phyloP scores from a whole-genome alignment of 805 yeast species.

The Zygosaccharomyces lentus region DNA sequence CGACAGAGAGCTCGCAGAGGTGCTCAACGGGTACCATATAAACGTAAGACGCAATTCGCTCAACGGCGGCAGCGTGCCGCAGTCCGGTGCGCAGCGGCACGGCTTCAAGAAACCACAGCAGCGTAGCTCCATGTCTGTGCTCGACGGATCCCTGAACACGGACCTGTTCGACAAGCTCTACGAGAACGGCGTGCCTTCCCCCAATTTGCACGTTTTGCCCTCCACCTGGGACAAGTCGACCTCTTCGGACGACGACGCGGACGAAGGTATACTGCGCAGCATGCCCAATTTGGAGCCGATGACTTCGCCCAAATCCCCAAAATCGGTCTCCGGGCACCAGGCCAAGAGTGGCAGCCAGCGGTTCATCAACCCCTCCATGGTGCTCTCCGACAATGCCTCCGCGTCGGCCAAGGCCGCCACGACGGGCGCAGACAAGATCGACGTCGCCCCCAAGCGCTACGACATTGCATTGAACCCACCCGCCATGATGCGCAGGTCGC shows the following conservation, averaged over 20 bases:
- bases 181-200: conserved; percentile 11
- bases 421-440: conserved; percentile 20
- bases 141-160: conserved; percentile 21
- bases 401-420: conserved; percentile 28
- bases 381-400: conserved; percentile 27
- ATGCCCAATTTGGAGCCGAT: conserved; percentile 12
- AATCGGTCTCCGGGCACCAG: conserved; percentile 5
- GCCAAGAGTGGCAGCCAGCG: conserved; percentile 8
- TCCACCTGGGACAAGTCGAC: conserved; percentile 16
- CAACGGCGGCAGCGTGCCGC: conserved; percentile 4
- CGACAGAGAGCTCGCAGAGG: conserved; percentile 24
- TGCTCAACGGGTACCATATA: conserved; percentile 26
- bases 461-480: conserved; percentile 13
- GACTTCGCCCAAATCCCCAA: conserved; percentile 16
- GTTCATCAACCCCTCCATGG: conserved; percentile 32
- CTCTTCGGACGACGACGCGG: not conserved
- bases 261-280: not conserved
- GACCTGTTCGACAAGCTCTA: conserved; percentile 25
- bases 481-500: conserved; percentile 10
- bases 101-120: conserved; percentile 27
- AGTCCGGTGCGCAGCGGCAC: conserved; percentile 10
- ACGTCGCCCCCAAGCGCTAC: conserved; percentile 14
- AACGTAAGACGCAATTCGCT: conserved; percentile 14
- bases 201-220: conserved; percentile 12
- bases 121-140: conserved; percentile 27